Base-by-base conservation (phyloP, 2,329 filamentous ascomycete species). In the Cordyceps farinosa region DNA sequence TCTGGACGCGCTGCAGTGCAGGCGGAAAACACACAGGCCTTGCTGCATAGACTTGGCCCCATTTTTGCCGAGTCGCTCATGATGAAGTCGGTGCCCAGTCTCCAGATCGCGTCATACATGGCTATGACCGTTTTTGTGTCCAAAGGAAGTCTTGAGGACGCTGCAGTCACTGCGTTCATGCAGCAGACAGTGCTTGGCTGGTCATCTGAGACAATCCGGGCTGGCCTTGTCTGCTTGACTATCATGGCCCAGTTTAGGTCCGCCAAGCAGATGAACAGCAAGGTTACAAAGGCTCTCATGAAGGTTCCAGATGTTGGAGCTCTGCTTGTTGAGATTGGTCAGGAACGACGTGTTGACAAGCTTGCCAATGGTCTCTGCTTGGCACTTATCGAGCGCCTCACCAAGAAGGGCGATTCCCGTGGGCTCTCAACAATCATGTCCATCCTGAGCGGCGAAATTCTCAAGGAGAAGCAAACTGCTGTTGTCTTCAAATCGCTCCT, bases 31-130 rank as follows among this genome's bases (percentile, higher is more conserved):
- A 88, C 93, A 68, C 90, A 97, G 72, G 87, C 90, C 15, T 79
- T 98, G 15, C 79, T 96, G 29, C 87, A 85, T 67, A 77, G 80
- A 78, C 70, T 86, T 84, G 72, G 82, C 82, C 75, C 92, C 80
- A 69, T 92, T 3, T 81, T 99, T 38, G 90, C 91, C 65, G 88
- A 91, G 66, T 91, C 90, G 1, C 82, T 98, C 65, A 83, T 88
- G 9, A 84, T 94, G 79, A 87, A 87, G 69, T 87, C 89, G 65
- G 87, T 89, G 0, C 85, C 92, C 0, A 91, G 94, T 66, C 80
- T 97, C 48, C 90, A 93, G 67, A 84, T 96, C 65, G 92, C 90
- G 17, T 93, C 90, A 63, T 98, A 97, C 74, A 97, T 97, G 90
- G 87, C 97, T 27, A 84, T 93, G 62, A 87, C 92, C 7, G 87